Evolutionary conservation across 2,329 filamentous ascomycete species (phyloP).

Genomic region (Diaporthe velutina): DNA sequence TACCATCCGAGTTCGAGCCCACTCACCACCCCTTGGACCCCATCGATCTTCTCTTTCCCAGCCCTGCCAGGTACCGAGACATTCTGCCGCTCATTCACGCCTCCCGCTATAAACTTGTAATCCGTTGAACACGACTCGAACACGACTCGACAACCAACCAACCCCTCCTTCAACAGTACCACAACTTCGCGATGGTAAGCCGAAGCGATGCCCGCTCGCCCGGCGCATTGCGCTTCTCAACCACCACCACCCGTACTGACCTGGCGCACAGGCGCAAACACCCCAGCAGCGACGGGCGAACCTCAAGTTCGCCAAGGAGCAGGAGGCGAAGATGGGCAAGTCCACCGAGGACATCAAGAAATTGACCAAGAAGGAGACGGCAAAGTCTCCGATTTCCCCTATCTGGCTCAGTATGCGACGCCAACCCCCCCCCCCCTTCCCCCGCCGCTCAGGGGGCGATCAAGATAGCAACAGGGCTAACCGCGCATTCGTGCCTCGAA

Average conservation of each 20-base stretch:
- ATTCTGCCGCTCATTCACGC: not conserved
- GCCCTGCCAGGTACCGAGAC: slow-evolving; percentile 5
- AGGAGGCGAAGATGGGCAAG: slow-evolving; percentile 82
- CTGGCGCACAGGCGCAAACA: slow-evolving; percentile 77
- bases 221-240: not conserved
- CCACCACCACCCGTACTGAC: not conserved
- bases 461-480: no score
- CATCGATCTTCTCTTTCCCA: not conserved
- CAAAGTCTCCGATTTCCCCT: slow-evolving; percentile 74
- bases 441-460: no score
- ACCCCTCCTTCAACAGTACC: not conserved
- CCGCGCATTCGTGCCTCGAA: slow-evolving; percentile 30
- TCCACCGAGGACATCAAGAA: slow-evolving; percentile 75
- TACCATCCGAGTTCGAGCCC: not conserved
- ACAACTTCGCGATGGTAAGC: slow-evolving; percentile 36
- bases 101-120: not conserved
- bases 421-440: not conserved
- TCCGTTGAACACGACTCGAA: not conserved
- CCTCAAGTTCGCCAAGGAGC: slow-evolving; percentile 80
- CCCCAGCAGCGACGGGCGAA: slow-evolving; percentile 86
- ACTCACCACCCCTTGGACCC: not conserved
- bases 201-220: not conserved
- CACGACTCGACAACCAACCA: not conserved
- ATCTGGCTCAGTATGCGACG: slow-evolving; percentile 71
- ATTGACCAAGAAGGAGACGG: slow-evolving; percentile 67